Evolutionary conservation across 148 eudicot genomes (phyloP), one percentile per base, ranked within the genome.

Genomic region (Silene uniflora): DNA sequence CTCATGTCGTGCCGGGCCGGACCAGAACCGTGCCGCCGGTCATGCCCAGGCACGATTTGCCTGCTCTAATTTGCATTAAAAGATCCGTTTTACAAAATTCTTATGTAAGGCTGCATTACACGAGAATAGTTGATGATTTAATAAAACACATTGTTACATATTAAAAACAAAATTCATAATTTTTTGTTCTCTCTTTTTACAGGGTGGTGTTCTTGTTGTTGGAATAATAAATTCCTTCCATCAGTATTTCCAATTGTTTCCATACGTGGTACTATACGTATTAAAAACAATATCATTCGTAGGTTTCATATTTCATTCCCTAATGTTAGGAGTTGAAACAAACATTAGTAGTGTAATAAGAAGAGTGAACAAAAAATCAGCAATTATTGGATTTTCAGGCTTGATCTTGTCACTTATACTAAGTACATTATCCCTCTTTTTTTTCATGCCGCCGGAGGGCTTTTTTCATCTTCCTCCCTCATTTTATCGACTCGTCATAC

Each of bases 141-240:
- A 35, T 35, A 35, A 35, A 35, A 3, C 39, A 35, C 39, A 35
- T 35, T 35, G 39, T 35, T 46, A 46, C 47, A 23, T 12, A 23
- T 22, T 10, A 47, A 44, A 70, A 13, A 52, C 4, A 21, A 10
- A 24, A 6, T 14, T 44, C 14, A 47, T 16, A 7, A 16, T 68
- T 17, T 17, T 1, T 12, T 54, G 0, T 67, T 17, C 0, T 7
- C 29, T 22, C n/a, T 58, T 67, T 22, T 13, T 49, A 70, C 60
- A 80, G 82, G 82, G 72, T 14, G 82, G 82, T n/a, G 67, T 71
- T 12, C 49, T 80, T 2, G 32, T 79, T 3, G 14, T 71, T 11
- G 82, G 82, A 54, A 0, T 71, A 49, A 4, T 79, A 69, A 61
- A 74, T 19, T 22, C 59, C 2, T 14, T 4, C 2, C 4, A 3